Evolutionary conservation across 73 alveolate species (phyloP), one percentile per base, ranked within the genome.

Genomic region (Tetrahymena elliotti): DNA sequence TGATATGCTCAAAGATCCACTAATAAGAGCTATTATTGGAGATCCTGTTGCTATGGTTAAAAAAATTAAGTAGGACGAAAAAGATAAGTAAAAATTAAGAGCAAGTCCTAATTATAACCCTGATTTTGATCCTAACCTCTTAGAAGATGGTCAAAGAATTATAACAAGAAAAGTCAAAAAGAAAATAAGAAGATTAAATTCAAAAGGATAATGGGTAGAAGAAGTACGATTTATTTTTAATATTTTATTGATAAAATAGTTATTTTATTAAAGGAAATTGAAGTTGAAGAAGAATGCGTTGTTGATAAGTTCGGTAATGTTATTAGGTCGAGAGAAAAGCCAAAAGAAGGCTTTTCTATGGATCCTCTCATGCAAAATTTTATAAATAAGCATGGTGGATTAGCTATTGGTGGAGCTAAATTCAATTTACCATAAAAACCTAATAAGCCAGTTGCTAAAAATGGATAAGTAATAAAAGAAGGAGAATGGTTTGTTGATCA

Each of bases 391-490:
- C 93, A 68, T 94, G 96, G 96, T 34, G 96, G 96, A 34, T 94
- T 94, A 84, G 96, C 96, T 7, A 40, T 94, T 88, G 96, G 96
- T 8, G 96, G 96, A 35, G 95, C 96, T 33, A 94, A 94, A 88
- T 84, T 94, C 37, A 94, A 84, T 35, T 52, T 94, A 33, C 96
- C 96, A 33, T 9, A 40, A 47, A 94, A 94, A 38, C 96, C 96
- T 24, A 39, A 68, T 68, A 68, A 68, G n/a, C 88, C 88, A 68
- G 24, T 68, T 22, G 88, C 88, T 18, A 68, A 68, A 68, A 31
- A 68, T 31, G 88, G 88, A 1, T 8, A 68, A 10, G 20, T 16
- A 68, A 31, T 68, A 16, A 68, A 68, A 68, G 88, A 68, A 18
- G 88, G 88, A 31, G 88, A 68, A 31, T 68, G 88, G 88, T 68